Conservation (phyloP, 192 early-diverging fungal genomes). For the Rhizoclosmatium sp. region DNA sequence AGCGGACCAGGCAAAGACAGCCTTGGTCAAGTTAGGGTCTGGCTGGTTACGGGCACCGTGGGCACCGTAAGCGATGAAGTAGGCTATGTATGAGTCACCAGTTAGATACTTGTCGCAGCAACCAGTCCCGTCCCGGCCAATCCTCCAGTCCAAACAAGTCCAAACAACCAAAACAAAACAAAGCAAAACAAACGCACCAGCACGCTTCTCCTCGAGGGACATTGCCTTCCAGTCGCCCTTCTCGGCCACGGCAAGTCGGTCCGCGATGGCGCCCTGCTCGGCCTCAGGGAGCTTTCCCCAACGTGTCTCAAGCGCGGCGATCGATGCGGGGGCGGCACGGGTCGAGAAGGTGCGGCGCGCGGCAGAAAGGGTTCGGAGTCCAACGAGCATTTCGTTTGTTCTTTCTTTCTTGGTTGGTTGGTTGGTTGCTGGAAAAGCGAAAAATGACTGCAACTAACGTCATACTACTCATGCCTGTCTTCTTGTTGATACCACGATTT, state of each 20-base stretch:
- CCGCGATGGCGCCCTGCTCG: slow-evolving; percentile 85
- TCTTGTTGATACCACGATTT: no score
- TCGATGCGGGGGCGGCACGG: slow-evolving; percentile 18
- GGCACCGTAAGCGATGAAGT: slow-evolving; percentile 94
- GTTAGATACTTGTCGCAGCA: slow-evolving; percentile 1
- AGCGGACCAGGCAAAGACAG: slow-evolving; percentile 51
- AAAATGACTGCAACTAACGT: no score
- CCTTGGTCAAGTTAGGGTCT: slow-evolving; percentile 76
- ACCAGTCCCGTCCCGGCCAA: not conserved
- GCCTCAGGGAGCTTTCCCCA: slow-evolving; percentile 76
- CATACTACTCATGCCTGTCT: no score
- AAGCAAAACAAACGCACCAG: slow-evolving; percentile 61
- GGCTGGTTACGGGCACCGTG: slow-evolving; percentile 86
- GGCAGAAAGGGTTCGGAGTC: slow-evolving; percentile 6
- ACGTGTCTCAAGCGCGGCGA: slow-evolving; percentile 51
- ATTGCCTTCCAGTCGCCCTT: slow-evolving; percentile 96
- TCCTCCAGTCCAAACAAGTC: not conserved
- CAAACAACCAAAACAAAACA: slow-evolving; percentile 18
- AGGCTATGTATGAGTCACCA: slow-evolving; percentile 59
- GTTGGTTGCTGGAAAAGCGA: no score
- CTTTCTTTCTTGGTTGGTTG: no score
- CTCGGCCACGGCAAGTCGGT: slow-evolving; percentile 81
- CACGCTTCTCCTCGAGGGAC: slow-evolving; percentile 93
- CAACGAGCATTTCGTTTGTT: not conserved
- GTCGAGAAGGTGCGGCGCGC: not conserved